A percentile compares a stretch with the other conserved stretches of the same genome.
Conservation (phyloP, 768 basidiomycete genomes). For the Xanthoconium stramineum region DNA sequence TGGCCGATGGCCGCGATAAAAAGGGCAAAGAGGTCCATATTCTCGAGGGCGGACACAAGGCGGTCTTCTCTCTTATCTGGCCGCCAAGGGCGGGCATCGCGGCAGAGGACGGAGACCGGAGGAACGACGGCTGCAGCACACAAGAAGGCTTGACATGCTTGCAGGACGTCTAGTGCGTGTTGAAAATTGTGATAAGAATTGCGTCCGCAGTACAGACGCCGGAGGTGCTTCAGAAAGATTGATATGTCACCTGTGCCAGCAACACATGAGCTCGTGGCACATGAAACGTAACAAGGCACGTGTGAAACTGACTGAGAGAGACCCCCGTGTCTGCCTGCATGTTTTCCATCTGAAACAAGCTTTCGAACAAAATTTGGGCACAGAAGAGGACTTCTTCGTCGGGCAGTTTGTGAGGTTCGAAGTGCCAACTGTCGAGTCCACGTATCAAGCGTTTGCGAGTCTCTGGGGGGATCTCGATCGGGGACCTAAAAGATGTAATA, state of each 20-base stretch:
- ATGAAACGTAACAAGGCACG: slow-evolving; percentile 18
- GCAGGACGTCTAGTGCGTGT: slow-evolving; percentile 94
- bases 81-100: slow-evolving; percentile 35
- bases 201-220: slow-evolving; percentile 83
- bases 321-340: slow-evolving; percentile 58
- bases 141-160: slow-evolving; percentile 87
- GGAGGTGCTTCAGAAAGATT: slow-evolving; percentile 80
- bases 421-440: slow-evolving; percentile 78
- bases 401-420: slow-evolving; percentile 81
- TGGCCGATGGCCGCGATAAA: slow-evolving; percentile 95
- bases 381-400: slow-evolving; percentile 82
- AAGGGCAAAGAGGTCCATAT: slow-evolving; percentile 78
- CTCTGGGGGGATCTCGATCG: slow-evolving; percentile 44
- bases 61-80: slow-evolving; percentile 38
- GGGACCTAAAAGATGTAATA: slow-evolving; percentile 37
- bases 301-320: slow-evolving; percentile 49
- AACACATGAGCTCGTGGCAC: slow-evolving; percentile 16
- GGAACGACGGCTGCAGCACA: slow-evolving; percentile 78
- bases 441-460: slow-evolving; percentile 63
- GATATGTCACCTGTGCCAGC: slow-evolving; percentile 61
- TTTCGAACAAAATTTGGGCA: slow-evolving; percentile 84
- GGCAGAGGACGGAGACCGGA: slow-evolving; percentile 56
- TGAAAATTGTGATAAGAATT: slow-evolving; percentile 99
- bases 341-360: slow-evolving; percentile 74
- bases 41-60: slow-evolving; percentile 43